Conservation (phyloP, 768 basidiomycete genomes). For the Psilocybe sp. region DNA sequence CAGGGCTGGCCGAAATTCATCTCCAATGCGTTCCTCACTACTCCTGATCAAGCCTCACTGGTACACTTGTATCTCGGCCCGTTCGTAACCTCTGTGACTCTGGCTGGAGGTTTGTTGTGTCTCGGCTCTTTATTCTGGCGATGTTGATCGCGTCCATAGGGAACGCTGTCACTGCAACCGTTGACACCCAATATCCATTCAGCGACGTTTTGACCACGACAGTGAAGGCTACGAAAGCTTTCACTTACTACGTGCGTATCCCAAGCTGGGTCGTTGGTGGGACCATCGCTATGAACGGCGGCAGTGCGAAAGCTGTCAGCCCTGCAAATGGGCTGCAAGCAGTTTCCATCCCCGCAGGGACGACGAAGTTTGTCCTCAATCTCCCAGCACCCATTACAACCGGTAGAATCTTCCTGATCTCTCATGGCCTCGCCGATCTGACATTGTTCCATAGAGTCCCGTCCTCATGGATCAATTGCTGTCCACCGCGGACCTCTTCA, state of each 20-base stretch:
- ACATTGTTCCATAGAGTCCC: constrained; percentile 31
- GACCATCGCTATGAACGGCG: constrained; percentile 43
- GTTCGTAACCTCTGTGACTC: constrained; percentile 37
- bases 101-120: constrained; percentile 32
- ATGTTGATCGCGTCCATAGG: constrained; percentile 21
- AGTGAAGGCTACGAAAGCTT: constrained; percentile 37
- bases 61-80: constrained; percentile 50
- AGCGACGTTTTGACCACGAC: constrained; percentile 46
- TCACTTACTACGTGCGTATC: constrained; percentile 47
- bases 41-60: constrained; percentile 41
- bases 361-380: constrained; percentile 40
- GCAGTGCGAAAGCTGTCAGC: constrained; percentile 28
- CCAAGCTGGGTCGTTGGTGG: constrained; percentile 48
- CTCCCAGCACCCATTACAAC: constrained; percentile 46
- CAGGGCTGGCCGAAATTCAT: constrained; percentile 57
- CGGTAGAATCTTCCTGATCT: constrained; percentile 23
- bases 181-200: constrained; percentile 52
- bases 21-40: constrained; percentile 47
- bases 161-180: constrained; percentile 40
- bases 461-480: constrained; percentile 50
- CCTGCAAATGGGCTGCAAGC: constrained; percentile 45
- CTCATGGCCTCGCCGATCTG: background rate
- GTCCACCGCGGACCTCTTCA: constrained; percentile 53
- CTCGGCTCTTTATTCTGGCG: constrained; percentile 9
- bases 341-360: constrained; percentile 36